Conservation (phyloP, 257 asterid species). For the Gentiana straminea region DNA sequence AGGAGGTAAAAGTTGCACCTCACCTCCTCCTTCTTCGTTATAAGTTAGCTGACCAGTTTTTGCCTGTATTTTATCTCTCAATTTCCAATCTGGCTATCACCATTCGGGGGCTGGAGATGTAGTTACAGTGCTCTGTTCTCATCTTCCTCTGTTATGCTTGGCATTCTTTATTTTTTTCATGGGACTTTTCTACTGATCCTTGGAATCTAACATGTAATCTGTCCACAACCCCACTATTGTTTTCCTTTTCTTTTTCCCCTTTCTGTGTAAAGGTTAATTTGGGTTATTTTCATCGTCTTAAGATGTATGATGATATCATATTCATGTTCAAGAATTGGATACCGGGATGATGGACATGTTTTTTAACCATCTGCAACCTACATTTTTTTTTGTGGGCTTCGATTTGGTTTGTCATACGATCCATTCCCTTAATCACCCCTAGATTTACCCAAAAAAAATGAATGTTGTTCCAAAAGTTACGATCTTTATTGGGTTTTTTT, state of each 20-base stretch:
- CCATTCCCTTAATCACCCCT: slow-evolving; percentile 37
- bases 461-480: slow-evolving; percentile 25
- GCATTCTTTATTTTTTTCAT: slow-evolving; percentile 32
- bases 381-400: slow-evolving; percentile 8
- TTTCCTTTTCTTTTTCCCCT: slow-evolving; percentile 11
- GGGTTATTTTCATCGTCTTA: slow-evolving; percentile 14
- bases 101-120: slow-evolving; percentile 6
- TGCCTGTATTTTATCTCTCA: slow-evolving; percentile 1
- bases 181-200: slow-evolving; percentile 65
- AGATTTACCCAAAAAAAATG: slow-evolving; percentile 31
- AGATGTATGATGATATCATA: slow-evolving; percentile 21
- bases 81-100: neutral
- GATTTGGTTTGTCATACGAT: slow-evolving; percentile 62
- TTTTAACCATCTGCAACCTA: slow-evolving; percentile 11
- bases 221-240: neutral
- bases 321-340: slow-evolving; percentile 16
- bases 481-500: slow-evolving; percentile 9
- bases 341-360: neutral
- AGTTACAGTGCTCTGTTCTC: slow-evolving; percentile 38
- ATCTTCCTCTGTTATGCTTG: slow-evolving; percentile 56
- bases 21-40: too few relatives aligned
- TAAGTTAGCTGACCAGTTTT: neutral
- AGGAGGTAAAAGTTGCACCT: too few relatives aligned
- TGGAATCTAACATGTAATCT: slow-evolving; percentile 33
- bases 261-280: neutral